Evolutionary conservation across 768 basidiomycete genomes (phyloP), one percentile per base, ranked within the genome.

Genomic region (Lyophyllum shimeji): DNA sequence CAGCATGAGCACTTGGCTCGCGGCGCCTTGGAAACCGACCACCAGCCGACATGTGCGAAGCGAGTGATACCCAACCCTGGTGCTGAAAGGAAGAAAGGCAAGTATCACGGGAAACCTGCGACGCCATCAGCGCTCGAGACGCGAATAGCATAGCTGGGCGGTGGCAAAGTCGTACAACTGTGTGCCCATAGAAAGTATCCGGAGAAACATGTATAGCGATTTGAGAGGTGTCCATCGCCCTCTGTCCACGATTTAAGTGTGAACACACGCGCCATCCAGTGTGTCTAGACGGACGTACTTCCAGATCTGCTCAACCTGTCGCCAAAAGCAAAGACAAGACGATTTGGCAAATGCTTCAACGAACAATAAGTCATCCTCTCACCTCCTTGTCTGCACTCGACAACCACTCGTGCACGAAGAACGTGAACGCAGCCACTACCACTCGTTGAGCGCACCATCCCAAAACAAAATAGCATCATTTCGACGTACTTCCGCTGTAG

Each of bases 251-350:
- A n/a, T 21, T n/a, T 5, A 1, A 3, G 33, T 34, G 1, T 27
- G 11, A n/a, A 9, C 7, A 17, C 39, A 13, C 1, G 37, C 20
- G 15, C 5, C 5, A n/a, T 0, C 34, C 11, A 12, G 4, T 37
- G 48, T 3, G 6, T 7, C 8, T 5, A 7, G 1, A 29, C 15
- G 15, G 7, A 50, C 48, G 3, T 17, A 50, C 48, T 40, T 40
- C 48, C 48, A 50, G 34, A 50, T 50, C 48, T 50, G 33, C 24
- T 40, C 48, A 1, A 21, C 48, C 48, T 50, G 37, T 9, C n/a
- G n/a, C n/a, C n/a, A n/a, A n/a, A n/a, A 5, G 2, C 20, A 4
- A 25, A 21, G 23, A 49, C 2, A 20, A 21, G 7, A 7, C 15
- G 18, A 13, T 6, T 37, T 13, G 15, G 3, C 8, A 37, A 37